Conservation (phyloP, 257 asterid genomes). For the Nicotiana undulata region DNA sequence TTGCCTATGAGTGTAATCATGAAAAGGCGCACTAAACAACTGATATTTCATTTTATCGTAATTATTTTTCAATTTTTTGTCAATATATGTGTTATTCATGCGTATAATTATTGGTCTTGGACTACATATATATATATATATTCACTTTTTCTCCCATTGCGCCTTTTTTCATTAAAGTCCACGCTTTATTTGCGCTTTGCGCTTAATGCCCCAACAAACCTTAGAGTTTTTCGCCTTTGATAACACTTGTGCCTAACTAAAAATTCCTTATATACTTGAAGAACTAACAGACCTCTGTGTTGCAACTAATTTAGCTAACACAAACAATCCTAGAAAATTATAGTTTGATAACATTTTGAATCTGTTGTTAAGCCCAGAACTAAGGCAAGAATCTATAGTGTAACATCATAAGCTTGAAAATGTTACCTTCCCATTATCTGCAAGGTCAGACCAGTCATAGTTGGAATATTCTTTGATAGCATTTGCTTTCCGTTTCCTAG, state of each 20-base stretch:
- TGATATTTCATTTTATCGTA: too few relatives aligned
- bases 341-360: background rate
- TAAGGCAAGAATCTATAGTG: background rate
- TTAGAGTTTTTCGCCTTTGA: too few relatives aligned
- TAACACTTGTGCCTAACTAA: background rate
- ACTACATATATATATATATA: too few relatives aligned
- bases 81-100: too few relatives aligned
- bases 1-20: too few relatives aligned
- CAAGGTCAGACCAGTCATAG: conserved; percentile 76
- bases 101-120: too few relatives aligned
- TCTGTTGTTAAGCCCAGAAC: background rate
- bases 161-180: too few relatives aligned
- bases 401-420: background rate
- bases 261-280: background rate
- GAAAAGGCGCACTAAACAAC: too few relatives aligned
- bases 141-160: too few relatives aligned
- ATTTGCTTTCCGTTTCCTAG: conserved; percentile 70
- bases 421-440: conserved; percentile 82
- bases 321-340: background rate
- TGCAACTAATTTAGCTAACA: background rate
- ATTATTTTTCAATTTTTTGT: too few relatives aligned
- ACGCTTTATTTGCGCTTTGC: too few relatives aligned
- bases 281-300: background rate
- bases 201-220: too few relatives aligned
- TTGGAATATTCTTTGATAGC: conserved; percentile 54